Evolutionary conservation across 2,329 filamentous ascomycete species (phyloP), one percentile per base, ranked within the genome.

Genomic region (Chrysosporium queenslandicum): DNA sequence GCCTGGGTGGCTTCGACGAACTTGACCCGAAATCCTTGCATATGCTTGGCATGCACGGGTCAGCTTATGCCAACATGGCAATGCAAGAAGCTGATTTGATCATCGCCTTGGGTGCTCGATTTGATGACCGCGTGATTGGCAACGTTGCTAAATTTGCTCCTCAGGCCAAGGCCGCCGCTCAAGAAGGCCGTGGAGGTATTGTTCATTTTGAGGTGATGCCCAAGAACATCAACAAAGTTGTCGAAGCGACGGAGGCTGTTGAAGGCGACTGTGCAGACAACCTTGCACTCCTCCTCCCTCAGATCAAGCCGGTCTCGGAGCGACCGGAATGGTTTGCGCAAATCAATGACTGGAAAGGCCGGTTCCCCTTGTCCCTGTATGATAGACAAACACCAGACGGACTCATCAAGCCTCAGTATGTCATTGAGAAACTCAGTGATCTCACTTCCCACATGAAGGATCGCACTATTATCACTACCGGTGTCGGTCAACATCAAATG

Each of bases 171-270:
- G 80, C 82, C 12, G 92, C 92, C 0, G 91, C 88, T 3, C 76
- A 79, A 9, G 87, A 95, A 73, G 83, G 83, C 50, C 86, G 89
- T 57, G 92, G 92, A 62, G 92, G 92, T 64, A 97, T 98, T 63
- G 80, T 97, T 14, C 91, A 98, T 71, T 97, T 97, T 64, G 91
- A 97, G 68, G 91, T 98, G 63, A 86, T 97, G 85, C 91, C 92
- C 62, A 98, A 98, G 83, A 97, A 98, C 76, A 97, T 97, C 74
- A 97, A 97, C 82, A 98, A 97, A 79, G 90, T 97, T 39, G 86
- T 98, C 12, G 88, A 97, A 72, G 90, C 91, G 6, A 96, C 87
- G 39, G 89, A 96, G 73, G 91, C 92, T 42, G 84, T 97, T 16
- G 91, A 95, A 72, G 92, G 92, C 54, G 91, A 97, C 64, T 87